phyloP scores from a whole-genome alignment of 164 flowering plant genomes.

The Umbellularia californica region DNA sequence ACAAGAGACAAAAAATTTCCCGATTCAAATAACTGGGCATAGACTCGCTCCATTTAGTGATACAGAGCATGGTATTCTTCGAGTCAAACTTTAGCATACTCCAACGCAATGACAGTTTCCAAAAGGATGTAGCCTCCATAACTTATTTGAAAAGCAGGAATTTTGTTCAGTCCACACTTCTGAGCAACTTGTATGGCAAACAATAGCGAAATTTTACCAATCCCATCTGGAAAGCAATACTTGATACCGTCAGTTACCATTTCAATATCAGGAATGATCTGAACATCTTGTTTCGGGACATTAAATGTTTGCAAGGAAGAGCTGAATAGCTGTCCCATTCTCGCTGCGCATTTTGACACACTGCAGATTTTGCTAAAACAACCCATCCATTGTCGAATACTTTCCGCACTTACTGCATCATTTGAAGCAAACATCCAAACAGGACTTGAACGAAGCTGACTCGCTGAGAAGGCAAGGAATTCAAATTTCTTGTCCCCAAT shows the following conservation, averaged over 20 bases:
- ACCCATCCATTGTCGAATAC: constrained; percentile 95
- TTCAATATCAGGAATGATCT: constrained; percentile 79
- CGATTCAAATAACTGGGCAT: constrained; percentile 89
- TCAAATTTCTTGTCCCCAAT: constrained; percentile 74
- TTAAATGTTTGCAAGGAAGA: constrained; percentile 60
- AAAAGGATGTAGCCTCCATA: constrained; percentile 93
- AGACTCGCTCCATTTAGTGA: constrained; percentile 68
- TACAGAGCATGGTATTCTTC: constrained; percentile 71
- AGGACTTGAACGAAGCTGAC: constrained; percentile 86
- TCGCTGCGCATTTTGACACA: constrained; percentile 91
- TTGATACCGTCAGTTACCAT: constrained; percentile 47
- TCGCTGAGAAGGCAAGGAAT: constrained; percentile 95
- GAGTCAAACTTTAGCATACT: constrained; percentile 97
- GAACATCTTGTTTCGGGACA: constrained; percentile 58
- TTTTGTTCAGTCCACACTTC: constrained; percentile 51
- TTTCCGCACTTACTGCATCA: constrained; percentile 52
- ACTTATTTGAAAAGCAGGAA: constrained; percentile 92
- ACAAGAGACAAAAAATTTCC: constrained; percentile 74
- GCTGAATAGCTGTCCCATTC: constrained; percentile 97
- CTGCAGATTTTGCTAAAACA: constrained; percentile 67
- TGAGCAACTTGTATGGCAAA: constrained; percentile 73
- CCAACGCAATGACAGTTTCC: constrained; percentile 70
- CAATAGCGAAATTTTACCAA: constrained; percentile 74
- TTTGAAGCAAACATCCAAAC: constrained; percentile 99
- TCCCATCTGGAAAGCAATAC: constrained; percentile 97